phyloP scores from a whole-genome alignment of 345 rosid species.

The Murraya paniculata region DNA sequence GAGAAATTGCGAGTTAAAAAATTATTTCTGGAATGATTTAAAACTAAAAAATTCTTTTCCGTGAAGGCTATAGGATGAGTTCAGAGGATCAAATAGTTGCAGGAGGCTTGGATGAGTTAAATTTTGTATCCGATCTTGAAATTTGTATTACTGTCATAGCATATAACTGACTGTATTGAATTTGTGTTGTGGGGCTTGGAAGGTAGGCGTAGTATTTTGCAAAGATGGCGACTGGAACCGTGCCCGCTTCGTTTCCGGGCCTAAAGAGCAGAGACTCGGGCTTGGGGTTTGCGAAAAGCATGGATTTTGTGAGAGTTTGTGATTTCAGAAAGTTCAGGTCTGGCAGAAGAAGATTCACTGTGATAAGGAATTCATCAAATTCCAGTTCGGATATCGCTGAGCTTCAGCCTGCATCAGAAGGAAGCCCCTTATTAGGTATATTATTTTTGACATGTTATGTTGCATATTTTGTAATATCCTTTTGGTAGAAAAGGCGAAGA shows the following conservation, averaged over 20 bases:
- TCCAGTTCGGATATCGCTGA: constrained; percentile 60
- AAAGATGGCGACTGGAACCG: constrained; percentile 73
- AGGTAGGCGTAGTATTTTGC: constrained; percentile 22
- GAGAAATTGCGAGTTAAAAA: neutral
- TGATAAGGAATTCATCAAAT: constrained; percentile 68
- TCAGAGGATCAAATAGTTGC: neutral
- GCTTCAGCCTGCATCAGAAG: constrained; percentile 80
- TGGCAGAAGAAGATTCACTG: constrained; percentile 41
- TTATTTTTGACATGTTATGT: neutral
- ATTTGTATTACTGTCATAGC: neutral
- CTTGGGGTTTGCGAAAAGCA: constrained; percentile 54
- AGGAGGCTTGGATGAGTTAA: neutral
- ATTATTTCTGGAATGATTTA: neutral
- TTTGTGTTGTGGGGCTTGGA: constrained; percentile 4
- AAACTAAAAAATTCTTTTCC: neutral
- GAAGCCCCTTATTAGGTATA: constrained; percentile 85
- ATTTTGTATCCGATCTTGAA: neutral
- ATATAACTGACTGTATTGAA: neutral
- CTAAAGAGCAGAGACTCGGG: constrained; percentile 53
- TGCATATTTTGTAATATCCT: neutral
- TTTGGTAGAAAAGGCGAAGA: neutral
- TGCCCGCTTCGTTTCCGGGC: constrained; percentile 65
- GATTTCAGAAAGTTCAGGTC: constrained; percentile 53
- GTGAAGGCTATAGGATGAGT: neutral
- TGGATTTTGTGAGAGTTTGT: constrained; percentile 64